Evolutionary conservation across 2,329 filamentous ascomycete species (phyloP), one percentile per base, ranked within the genome.

Genomic region (Hawksworthiomyces lignivorus): DNA sequence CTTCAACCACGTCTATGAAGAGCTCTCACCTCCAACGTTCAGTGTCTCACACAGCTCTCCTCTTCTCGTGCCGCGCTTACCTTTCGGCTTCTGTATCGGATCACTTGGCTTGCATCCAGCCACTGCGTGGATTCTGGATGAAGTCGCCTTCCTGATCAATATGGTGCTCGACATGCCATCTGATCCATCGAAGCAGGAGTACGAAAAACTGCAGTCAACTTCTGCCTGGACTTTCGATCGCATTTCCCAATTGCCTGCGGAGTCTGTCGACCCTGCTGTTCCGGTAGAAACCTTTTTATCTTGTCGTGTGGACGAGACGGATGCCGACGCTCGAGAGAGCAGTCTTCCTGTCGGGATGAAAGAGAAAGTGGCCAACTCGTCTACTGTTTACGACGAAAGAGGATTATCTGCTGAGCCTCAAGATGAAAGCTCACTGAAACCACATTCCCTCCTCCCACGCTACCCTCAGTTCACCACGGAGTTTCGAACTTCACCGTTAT

Each of bases 61-160:
- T 2, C 55, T 75, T 2, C 55, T 71, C 4, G 58, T 62, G 2
- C 54, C 61, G 4, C 62, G 64, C 43, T 61, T 62, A 4, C 57
- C 61, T 0, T 74, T 74, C 50, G 51, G 57, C 7, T 60, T 60
- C 14, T 68, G 62, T 15, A 57, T 56, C 10, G 58, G 60, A 7
- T 57, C 61, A 0, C 53, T 72, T 1, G 57, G 60, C 15, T 54
- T 75, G 17, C 65, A 73, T 37, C 56, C 58, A 1, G 57, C 59
- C 32, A 69, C 68, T 2, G 68, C 70, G 5, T 60, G 63, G 21
- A 68, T 75, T 36, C 62, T 76, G 2, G 72, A 75, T 39, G 65
- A 70, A 31, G 64, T 73, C 53, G 63, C 69, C 5, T 64, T 63
- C 18, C 54, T 75, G 2, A 57, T 72, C 18, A 52, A 59, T 17